A percentile compares a stretch with the other conserved stretches of the same genome.
Evolutionary conservation across 2,329 filamentous ascomycete species (phyloP).

Genomic region (Rutstroemia sp.): DNA sequence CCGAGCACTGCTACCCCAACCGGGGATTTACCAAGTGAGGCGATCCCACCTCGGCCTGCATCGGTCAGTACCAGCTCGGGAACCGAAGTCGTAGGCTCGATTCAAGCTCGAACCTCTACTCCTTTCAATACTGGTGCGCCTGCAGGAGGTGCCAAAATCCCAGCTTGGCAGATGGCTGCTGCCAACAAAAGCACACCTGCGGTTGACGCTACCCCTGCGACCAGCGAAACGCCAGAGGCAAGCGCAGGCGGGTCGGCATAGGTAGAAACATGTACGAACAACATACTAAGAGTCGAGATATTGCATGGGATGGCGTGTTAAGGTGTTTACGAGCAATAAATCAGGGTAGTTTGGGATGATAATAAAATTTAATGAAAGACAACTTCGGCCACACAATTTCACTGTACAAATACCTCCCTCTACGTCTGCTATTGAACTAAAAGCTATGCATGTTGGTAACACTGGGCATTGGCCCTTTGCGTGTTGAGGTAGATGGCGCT

Average conservation of each 20-base stretch:
- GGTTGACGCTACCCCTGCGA: conserved; percentile 14
- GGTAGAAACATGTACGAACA: not conserved
- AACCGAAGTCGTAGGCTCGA: conserved; percentile 28
- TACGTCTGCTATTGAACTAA: too few species aligned
- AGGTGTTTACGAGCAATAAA: not conserved
- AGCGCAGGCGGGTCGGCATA: conserved; percentile 15
- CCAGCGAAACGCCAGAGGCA: conserved; percentile 19
- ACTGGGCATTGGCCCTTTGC: too few species aligned
- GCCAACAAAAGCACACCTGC: conserved; percentile 40
- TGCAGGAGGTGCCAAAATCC: conserved; percentile 59
- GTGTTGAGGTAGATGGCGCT: too few species aligned
- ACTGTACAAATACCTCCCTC: too few species aligned
- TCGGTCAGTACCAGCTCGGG: conserved; percentile 29
- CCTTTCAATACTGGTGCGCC: conserved; percentile 45
- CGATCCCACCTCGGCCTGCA: conserved; percentile 24
- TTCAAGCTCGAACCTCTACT: conserved; percentile 33
- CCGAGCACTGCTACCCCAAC: conserved; percentile 10
- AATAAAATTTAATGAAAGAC: too few species aligned
- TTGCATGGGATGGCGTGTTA: conserved; percentile 9
- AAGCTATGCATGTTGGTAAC: too few species aligned
- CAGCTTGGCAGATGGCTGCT: conserved; percentile 72
- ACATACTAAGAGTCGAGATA: not conserved
- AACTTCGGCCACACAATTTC: too few species aligned
- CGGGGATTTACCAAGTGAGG: conserved; percentile 17
- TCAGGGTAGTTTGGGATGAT: too few species aligned